phyloP scores from a whole-genome alignment of 169 alveolate genomes.

The Plasmodium sp. region DNA sequence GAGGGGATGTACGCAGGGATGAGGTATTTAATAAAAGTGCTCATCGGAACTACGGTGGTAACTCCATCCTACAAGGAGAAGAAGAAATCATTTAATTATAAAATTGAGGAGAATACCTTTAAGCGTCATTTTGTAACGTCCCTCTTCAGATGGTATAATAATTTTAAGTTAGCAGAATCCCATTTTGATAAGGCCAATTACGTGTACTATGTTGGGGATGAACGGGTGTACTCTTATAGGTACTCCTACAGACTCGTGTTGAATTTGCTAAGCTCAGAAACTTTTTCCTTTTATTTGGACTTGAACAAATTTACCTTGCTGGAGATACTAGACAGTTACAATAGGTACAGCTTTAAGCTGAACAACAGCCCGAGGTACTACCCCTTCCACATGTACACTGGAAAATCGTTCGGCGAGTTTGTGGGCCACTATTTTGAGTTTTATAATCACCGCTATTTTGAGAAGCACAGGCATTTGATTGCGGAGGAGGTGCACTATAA shows the following conservation, averaged over 20 bases:
- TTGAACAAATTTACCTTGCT: slow-evolving; percentile 31
- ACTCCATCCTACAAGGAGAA: background rate
- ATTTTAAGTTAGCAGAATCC: slow-evolving; percentile 20
- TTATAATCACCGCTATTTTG: slow-evolving; percentile 34
- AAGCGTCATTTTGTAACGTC: slow-evolving; percentile 62
- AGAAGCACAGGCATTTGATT: slow-evolving; percentile 21
- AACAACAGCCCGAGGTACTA: slow-evolving; percentile 38
- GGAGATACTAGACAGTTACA: slow-evolving; percentile 40
- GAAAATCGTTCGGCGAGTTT: slow-evolving; percentile 5
- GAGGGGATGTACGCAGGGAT: slow-evolving; percentile 8
- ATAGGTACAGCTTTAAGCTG: slow-evolving; percentile 28
- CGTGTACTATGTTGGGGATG: slow-evolving; percentile 38
- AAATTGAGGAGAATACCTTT: slow-evolving; percentile 14
- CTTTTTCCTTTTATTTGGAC: slow-evolving; percentile 40
- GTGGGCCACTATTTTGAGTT: slow-evolving; percentile 13
- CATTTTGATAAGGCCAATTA: slow-evolving; percentile 16
- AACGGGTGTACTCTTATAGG: slow-evolving; percentile 49
- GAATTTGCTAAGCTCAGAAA: slow-evolving; percentile 38
- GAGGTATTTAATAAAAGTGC: background rate
- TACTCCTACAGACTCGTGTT: slow-evolving; percentile 40
- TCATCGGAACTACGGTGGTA: background rate
- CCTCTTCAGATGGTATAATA: slow-evolving; percentile 57
- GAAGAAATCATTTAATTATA: background rate
- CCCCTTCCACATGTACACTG: slow-evolving; percentile 35
- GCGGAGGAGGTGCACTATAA: slow-evolving; percentile 12